Evolutionary conservation across 2,329 filamentous ascomycete species (phyloP).

Genomic region (Epichloe glyceriae): DNA sequence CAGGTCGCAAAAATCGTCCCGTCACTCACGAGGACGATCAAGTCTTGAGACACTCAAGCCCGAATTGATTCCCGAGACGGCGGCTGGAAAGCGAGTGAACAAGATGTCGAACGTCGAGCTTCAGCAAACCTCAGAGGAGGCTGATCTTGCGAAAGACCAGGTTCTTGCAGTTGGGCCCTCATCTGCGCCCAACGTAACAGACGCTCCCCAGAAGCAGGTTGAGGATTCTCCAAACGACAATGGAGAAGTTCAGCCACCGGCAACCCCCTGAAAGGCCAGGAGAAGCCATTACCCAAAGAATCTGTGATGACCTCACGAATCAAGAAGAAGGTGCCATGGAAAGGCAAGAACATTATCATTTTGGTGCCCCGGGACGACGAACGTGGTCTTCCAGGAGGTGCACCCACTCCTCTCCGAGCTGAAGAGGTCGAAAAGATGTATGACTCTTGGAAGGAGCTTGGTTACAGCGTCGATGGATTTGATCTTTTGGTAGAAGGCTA

Average conservation of each 20-base stretch:
- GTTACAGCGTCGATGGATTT: constrained; percentile 57
- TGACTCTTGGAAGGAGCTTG: constrained; percentile 52
- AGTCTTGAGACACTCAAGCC: constrained; percentile 44
- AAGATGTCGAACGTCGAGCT: constrained; percentile 20
- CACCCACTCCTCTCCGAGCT: constrained; percentile 39
- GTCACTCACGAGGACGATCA: constrained; percentile 33
- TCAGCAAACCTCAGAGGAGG: constrained; percentile 2
- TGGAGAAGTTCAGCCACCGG: constrained; percentile 17
- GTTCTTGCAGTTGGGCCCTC: constrained; percentile 4
- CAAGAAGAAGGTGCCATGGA: constrained; percentile 64
- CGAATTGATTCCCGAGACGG: constrained; percentile 11
- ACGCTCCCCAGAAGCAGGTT: not conserved
- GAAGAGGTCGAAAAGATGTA: constrained; percentile 49
- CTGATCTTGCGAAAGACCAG: constrained; percentile 7
- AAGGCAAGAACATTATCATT: constrained; percentile 61
- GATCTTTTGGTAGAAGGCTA: constrained; percentile 41
- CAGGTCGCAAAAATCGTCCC: constrained; percentile 14
- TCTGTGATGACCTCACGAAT: constrained; percentile 37
- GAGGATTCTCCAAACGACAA: constrained; percentile 9
- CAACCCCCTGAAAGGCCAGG: constrained; percentile 22
- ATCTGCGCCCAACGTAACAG: not conserved
- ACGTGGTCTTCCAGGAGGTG: constrained; percentile 43
- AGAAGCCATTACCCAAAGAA: constrained; percentile 26
- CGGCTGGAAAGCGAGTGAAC: constrained; percentile 7
- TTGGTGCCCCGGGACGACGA: constrained; percentile 55